Evolutionary conservation across 768 basidiomycete species (phyloP).

Genomic region (Sarcodon sp.): DNA sequence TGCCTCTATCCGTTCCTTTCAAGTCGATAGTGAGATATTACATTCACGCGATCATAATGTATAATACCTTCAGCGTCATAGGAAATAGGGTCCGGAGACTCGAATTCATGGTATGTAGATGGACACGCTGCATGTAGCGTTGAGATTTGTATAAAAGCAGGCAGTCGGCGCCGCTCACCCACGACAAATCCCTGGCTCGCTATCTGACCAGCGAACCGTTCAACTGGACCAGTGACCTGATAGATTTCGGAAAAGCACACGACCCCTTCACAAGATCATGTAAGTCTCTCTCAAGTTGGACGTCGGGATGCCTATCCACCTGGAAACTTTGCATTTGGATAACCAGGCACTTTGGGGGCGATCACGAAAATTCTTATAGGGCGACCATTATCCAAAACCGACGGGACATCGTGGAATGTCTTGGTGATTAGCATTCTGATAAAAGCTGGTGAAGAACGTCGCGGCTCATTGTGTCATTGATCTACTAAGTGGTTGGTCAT

Average conservation of each 20-base stretch:
- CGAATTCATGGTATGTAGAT: conserved; percentile 85
- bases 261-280: conserved; percentile 36
- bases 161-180: conserved; percentile 29
- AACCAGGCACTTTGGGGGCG: conserved; percentile 64
- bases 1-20: conserved; percentile 79
- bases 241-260: conserved; percentile 65
- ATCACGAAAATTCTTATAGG: conserved; percentile 78
- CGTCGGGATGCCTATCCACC: conserved; percentile 25
- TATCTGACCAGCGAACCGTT: conserved; percentile 80
- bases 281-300: not conserved
- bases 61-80: conserved; percentile 72
- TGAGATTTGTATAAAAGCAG: not conserved
- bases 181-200: conserved; percentile 80
- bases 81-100: conserved; percentile 76
- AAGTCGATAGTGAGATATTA: not conserved
- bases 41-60: conserved; percentile 1
- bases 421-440: conserved; percentile 70
- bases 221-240: conserved; percentile 94
- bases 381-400: conserved; percentile 46
- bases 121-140: conserved; percentile 46
- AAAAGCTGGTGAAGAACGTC: not conserved
- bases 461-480: conserved; percentile 5
- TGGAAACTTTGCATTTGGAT: conserved; percentile 87
- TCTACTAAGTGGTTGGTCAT: conserved; percentile 3
- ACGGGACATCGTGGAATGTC: conserved; percentile 64